Evolutionary conservation across 192 early-diverging fungal species (phyloP), one percentile per base, ranked within the genome.

Genomic region (Podila clonocystis): DNA sequence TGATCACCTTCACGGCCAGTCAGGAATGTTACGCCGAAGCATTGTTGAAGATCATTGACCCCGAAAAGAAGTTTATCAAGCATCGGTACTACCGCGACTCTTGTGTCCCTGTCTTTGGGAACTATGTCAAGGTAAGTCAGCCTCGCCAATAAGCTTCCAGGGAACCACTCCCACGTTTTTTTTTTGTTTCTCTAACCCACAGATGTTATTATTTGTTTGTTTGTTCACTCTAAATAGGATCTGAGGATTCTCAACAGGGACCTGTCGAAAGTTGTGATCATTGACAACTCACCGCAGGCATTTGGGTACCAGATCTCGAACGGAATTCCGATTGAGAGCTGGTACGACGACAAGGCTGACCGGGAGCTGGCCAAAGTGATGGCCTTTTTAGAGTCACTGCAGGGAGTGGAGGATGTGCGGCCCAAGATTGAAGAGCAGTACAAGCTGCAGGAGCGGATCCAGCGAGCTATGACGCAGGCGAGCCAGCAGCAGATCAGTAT

Each of bases 231-330:
- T 15, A 30, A 34, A 17, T 66, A 73, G 87, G 93, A 94, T 74
- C 67, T 94, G 75, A 72, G 84, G 8, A 87, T 90, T 28, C 82
- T 94, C n/a, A 92, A 91, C 15, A 82, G 93, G 20, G 91, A 94
- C 67, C 65, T 91, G 63, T 62, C 85, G 20, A 87, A 90, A 68
- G 85, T 90, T 29, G 62, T 93, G 4, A 84, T 94, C 61, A 88
- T 94, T 2, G 93, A 94, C 68, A 94, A 94, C 60, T 90, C 90
- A 5, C 91, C 91, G 9, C 92, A 94, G 63, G 92, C 91, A 3
- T 94, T 91, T 84, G 91, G 87, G 9, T 93, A 92, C 76, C 93
- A 94, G 55, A 87, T 90, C 52, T 87, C 87, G 26, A 93, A 93
- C 61, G 92, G 92, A 4, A 86, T 94, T 34, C 92, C 92, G 11